phyloP scores from a whole-genome alignment of 1,284 basidiomycete genomes.

The Puccinia coronata region DNA sequence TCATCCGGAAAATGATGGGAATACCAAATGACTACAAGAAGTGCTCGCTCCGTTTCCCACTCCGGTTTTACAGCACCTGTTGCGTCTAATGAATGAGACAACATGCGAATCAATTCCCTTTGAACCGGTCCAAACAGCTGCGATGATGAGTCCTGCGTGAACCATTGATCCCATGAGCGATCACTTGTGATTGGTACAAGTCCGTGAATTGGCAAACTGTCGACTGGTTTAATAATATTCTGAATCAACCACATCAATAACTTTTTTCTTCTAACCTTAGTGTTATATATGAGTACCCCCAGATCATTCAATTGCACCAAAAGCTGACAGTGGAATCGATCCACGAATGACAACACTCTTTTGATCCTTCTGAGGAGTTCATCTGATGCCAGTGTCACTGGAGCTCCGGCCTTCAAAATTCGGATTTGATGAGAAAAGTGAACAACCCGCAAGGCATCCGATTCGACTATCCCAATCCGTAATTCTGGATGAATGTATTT shows the following conservation, averaged over 20 bases:
- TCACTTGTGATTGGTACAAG: neutral
- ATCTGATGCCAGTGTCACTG: too few species aligned
- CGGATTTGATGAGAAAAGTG: neutral
- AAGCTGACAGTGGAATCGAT: neutral
- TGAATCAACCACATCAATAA: neutral
- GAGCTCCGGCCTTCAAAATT: neutral
- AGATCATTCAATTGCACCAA: neutral
- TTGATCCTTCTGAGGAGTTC: too few species aligned
- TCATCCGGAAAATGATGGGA: too few species aligned
- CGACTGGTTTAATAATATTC: neutral
- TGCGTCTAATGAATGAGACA: too few species aligned
- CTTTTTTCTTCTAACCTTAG: neutral
- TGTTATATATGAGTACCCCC: neutral
- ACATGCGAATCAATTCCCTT: neutral
- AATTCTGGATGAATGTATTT: neutral
- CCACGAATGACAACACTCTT: neutral
- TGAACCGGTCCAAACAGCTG: neutral
- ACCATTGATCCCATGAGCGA: neutral
- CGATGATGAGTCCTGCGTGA: too few species aligned
- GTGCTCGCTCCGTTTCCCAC: too few species aligned
- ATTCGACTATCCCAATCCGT: neutral
- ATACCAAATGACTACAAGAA: too few species aligned
- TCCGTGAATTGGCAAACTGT: slow-evolving; percentile 1
- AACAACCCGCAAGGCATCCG: neutral
- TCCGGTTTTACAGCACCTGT: too few species aligned